Conservation (phyloP, 2,329 filamentous ascomycete species). For the Xylariaceae sp. region DNA sequence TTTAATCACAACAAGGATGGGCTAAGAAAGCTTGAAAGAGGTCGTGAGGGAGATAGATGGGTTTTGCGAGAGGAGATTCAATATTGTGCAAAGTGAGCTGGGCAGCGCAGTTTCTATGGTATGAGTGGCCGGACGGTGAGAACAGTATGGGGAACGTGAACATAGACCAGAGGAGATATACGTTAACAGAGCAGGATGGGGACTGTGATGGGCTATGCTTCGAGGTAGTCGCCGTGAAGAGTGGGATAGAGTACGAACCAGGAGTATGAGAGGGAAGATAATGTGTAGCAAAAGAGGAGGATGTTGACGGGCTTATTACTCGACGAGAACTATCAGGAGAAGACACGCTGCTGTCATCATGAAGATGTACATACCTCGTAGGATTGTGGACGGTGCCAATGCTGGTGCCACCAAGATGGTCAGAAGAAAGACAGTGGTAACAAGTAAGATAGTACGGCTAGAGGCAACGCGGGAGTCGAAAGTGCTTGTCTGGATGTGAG, state of each 20-base stretch:
- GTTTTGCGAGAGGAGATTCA: too few relatives aligned
- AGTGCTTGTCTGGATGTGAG: slow-evolving; percentile 39
- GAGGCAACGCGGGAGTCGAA: slow-evolving; percentile 50
- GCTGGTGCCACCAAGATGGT: slow-evolving; percentile 42
- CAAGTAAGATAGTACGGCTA: slow-evolving; percentile 57
- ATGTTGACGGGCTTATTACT: neutral
- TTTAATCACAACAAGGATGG: too few relatives aligned
- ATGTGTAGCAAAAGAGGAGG: neutral
- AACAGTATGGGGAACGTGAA: slow-evolving; percentile 10
- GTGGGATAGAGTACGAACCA: neutral
- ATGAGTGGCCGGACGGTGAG: too few relatives aligned
- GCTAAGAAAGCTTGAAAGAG: too few relatives aligned
- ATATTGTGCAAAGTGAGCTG: too few relatives aligned
- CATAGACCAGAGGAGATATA: slow-evolving; percentile 18
- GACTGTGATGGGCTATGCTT: slow-evolving; percentile 13
- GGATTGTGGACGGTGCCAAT: slow-evolving; percentile 28
- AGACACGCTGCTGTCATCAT: neutral
- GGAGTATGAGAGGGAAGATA: neutral
- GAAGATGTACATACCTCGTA: slow-evolving; percentile 12
- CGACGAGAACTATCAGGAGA: too few relatives aligned
- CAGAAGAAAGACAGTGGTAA: slow-evolving; percentile 48
- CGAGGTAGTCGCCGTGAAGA: too few relatives aligned
- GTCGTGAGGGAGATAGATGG: too few relatives aligned
- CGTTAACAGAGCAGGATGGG: slow-evolving; percentile 20
- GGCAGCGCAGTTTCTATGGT: too few relatives aligned